A percentile compares a stretch with the other conserved stretches of the same genome.
Conservation (phyloP, 768 basidiomycete genomes). For the Hericium coralloides region DNA sequence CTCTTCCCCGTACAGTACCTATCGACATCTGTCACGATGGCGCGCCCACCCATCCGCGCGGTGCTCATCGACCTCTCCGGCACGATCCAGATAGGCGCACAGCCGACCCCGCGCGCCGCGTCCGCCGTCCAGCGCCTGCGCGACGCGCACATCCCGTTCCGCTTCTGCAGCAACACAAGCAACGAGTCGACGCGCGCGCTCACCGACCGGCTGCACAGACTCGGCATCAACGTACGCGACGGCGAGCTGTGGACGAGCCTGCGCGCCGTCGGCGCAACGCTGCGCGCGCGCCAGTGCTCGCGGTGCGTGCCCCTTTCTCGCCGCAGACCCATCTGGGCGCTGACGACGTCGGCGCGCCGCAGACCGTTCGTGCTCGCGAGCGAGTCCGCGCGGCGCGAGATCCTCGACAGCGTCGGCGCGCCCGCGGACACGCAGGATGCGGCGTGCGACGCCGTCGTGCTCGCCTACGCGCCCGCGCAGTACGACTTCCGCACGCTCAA, state of each 20-base stretch:
- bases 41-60: conserved; percentile 35
- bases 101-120: conserved; percentile 40
- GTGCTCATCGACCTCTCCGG: conserved; percentile 63
- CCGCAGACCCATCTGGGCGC: neutral
- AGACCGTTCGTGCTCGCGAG: neutral
- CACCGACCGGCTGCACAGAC: conserved; percentile 29
- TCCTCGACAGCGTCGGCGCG: neutral
- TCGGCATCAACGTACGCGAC: conserved; percentile 39
- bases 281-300: too few species aligned
- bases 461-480: conserved; percentile 46
- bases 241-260: conserved; percentile 57
- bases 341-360: neutral
- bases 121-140: conserved; percentile 31
- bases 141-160: conserved; percentile 28
- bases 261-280: too few species aligned
- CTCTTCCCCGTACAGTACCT: neutral
- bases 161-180: conserved; percentile 62
- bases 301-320: neutral
- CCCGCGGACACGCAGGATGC: conserved; percentile 1
- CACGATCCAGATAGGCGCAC: conserved; percentile 47
- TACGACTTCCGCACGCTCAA: conserved; percentile 52
- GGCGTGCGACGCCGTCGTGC: conserved; percentile 49
- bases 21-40: conserved; percentile 8
- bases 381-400: neutral
- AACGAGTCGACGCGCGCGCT: conserved; percentile 52